Percentiles rank a stretch among this genome's conserved stretches.
Evolutionary conservation across 23 red algal species (phyloP).

Genomic region (Chondrus crispus): DNA sequence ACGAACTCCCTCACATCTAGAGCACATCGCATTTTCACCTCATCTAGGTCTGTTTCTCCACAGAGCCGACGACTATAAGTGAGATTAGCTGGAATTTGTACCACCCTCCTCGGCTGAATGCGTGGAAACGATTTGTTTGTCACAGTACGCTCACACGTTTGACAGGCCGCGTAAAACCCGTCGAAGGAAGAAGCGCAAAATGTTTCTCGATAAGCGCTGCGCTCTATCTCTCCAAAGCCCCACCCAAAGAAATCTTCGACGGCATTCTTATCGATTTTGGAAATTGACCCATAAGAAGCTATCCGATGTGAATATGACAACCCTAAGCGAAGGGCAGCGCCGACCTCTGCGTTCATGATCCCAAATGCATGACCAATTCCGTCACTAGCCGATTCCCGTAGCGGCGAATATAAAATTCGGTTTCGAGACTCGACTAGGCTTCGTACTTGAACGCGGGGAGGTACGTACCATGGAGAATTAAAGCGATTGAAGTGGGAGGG

Average conservation of each 20-base stretch:
- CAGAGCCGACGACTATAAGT: constrained; percentile 15
- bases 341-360: constrained; percentile 44
- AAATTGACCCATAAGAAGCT: background rate
- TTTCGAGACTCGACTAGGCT: constrained; percentile 24
- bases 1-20: background rate
- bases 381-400: constrained; percentile 26
- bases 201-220: constrained; percentile 28
- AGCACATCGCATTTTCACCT: background rate
- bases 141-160: background rate
- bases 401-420: constrained; percentile 40
- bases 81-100: constrained; percentile 22
- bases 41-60: background rate
- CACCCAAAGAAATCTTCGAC: constrained; percentile 63
- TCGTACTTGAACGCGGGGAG: constrained; percentile 19
- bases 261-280: background rate
- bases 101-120: background rate
- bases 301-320: constrained; percentile 48
- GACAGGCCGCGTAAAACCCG: background rate
- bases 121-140: background rate
- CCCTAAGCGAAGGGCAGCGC: constrained; percentile 42
- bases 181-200: constrained; percentile 14
- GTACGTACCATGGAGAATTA: constrained; percentile 27
- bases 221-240: constrained; percentile 39
- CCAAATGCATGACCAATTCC: constrained; percentile 45
- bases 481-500: constrained; percentile 10